Evolutionary conservation across 2,329 filamentous ascomycete species (phyloP), one percentile per base, ranked within the genome.

Genomic region (Penicillium sp.): DNA sequence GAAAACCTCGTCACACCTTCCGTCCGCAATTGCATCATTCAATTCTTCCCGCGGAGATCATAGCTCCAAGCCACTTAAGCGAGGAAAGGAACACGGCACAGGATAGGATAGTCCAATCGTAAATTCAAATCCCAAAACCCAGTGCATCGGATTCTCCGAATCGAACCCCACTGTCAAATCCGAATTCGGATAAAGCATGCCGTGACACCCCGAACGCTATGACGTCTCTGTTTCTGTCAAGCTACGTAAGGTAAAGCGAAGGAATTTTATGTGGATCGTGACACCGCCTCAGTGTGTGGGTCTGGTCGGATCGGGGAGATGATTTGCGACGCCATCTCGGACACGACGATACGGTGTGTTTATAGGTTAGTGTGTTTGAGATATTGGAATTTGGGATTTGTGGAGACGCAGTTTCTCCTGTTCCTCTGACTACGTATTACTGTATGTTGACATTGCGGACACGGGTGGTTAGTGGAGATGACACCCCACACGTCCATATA

Each of bases 231-330:
- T 10, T 27, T 11, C n/a, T 21, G 14, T 9, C 27, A 35, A 11
- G 29, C 6, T 19, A 9, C n/a, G 19, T 42, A 42, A 24, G 16
- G 27, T 3, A 42, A 24, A 16, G 27, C 3, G 24, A 44, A 43
- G 21, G 19, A 45, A 5, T 24, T 52, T 29, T 31, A 22, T 31
- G 49, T 45, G 49, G 39, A 52, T 31, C 49, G 42, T 37, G 50
- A 48, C 52, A 54, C 44, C 52, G 51, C 51, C 51, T 53, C 51
- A 22, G 19, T 22, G 13, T 19, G 50, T 45, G 50, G 50, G 29
- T 31, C 27, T 4, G 3, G 16, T n/a, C 21, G 19, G 33, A 49
- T 49, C 47, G 31, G 21, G 19, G 29, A 37, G 8, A 24, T 7
- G 24, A 31, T 44, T 42, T 44, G 13, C 26, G 16, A 22, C 16